Base-by-base conservation (phyloP, 2,329 filamentous ascomycete species). In the Nigrospora oryzae region DNA sequence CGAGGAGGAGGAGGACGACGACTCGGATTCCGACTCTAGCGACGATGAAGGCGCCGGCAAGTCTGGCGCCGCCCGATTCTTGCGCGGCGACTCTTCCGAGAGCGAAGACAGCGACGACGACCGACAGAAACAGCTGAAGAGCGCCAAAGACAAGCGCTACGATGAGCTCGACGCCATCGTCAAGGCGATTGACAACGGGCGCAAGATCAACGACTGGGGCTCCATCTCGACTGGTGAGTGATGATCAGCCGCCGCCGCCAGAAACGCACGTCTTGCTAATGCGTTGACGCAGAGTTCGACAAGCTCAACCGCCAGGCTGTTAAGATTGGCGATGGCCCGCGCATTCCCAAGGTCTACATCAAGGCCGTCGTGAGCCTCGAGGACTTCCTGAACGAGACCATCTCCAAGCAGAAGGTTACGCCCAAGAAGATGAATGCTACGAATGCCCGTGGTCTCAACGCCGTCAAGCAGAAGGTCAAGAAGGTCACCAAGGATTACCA, bases 381-480 rank as follows among this genome's bases (percentile, higher is more conserved):
- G 71, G 90, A 95, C 58, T 81, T 86, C 63, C 86, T 96, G 77
- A 90, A 90, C 63, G 94, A 98, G 74, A 84, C 90, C 19, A 79
- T 95, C 53, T 82, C 89, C 58, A 96, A 96, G 78, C 88, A 95
- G 64, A 98, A 98, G 75, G 86, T 94, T 55, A 86, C 87, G 3
- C 82, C 84, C 51, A 96, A 96, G 81, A 97, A 96, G 79, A 95
- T 97, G 90, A 98, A 95, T 71, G 89, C 90, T 50, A 93, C 84
- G 62, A 94, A 91, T 63, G 86, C 89, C 53, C 88, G 89, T 69
- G 89, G 90, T 60, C 79, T 98, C 60, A 98, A 97, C 66, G 89
- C 90, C 51, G 87, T 97, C 61, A 95, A 96, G 73, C 93, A 98
- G 68, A 90, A 90, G 71, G 89, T 98, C 74, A 90, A 91, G 81